phyloP scores from a whole-genome alignment of 257 asterid species.

The Solanum virginianum region DNA sequence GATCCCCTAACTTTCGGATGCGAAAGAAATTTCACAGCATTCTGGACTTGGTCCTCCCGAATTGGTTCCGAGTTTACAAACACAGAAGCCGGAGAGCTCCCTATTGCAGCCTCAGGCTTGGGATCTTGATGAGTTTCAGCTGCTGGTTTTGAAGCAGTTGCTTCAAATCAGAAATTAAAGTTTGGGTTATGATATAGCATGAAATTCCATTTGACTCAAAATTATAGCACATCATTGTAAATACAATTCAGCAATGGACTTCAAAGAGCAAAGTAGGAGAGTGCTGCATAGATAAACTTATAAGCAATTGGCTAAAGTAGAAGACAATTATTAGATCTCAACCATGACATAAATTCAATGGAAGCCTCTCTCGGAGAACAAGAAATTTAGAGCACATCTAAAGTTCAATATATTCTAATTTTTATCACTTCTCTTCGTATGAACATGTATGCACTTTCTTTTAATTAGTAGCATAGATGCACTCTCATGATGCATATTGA shows the following conservation, averaged over 20 bases:
- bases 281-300: not conserved
- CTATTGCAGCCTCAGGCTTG: constrained; percentile 37
- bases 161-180: constrained; percentile 5
- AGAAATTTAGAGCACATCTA: not conserved
- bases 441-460: not conserved
- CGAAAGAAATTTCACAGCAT: constrained; percentile 94
- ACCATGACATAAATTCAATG: not conserved
- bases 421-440: not conserved
- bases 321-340: not conserved
- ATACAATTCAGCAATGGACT: not conserved
- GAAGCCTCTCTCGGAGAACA: not conserved
- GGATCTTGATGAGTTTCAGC: constrained; percentile 20
- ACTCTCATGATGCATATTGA: not conserved
- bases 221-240: not conserved
- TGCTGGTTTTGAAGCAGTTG: constrained; percentile 34
- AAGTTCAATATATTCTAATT: not conserved
- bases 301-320: not conserved
- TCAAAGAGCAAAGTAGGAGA: not conserved
- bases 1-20: constrained; percentile 97
- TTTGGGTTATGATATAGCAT: not conserved
- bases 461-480: not conserved
- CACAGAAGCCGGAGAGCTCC: constrained; percentile 58
- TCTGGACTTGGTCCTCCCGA: constrained; percentile 90
- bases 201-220: not conserved
- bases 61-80: constrained; percentile 92